Percentiles rank a stretch among this genome's conserved stretches.
Conservation (phyloP, 805 yeast species). For the Kodamaea hsintzibuensis region DNA sequence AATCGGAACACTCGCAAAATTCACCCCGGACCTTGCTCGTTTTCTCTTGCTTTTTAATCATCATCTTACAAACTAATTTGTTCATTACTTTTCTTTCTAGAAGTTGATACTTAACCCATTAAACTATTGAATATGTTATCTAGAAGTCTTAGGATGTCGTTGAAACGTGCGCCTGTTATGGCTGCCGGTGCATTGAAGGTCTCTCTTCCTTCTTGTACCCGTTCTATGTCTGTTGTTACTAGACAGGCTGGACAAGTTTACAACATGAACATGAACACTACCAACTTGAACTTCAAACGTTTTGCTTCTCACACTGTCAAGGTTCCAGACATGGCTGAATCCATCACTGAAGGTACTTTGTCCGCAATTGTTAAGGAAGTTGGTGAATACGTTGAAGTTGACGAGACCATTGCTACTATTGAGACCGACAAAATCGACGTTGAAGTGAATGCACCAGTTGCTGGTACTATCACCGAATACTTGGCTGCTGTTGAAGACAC, state of each 20-base stretch:
- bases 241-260: slow-evolving; percentile 1
- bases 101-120: slow-evolving; percentile 1
- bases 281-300: slow-evolving; percentile 32
- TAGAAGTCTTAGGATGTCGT: slow-evolving; percentile 30
- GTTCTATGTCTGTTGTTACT: background rate
- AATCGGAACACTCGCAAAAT: background rate
- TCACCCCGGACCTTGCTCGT: slow-evolving; percentile 1
- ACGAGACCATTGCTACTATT: slow-evolving; percentile 92
- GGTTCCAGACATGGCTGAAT: slow-evolving; percentile 99
- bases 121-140: slow-evolving; percentile 28
- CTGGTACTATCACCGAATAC: slow-evolving; percentile 86
- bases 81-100: background rate
- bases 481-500: slow-evolving; percentile 86
- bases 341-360: slow-evolving; percentile 95
- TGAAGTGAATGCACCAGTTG: slow-evolving; percentile 90
- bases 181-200: slow-evolving; percentile 12
- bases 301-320: slow-evolving; percentile 57
- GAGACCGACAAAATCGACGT: slow-evolving; percentile 99
- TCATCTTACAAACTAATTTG: background rate
- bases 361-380: slow-evolving; percentile 65
- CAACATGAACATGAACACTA: slow-evolving; percentile 1
- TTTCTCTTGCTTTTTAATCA: background rate
- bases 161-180: slow-evolving; percentile 28
- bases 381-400: slow-evolving; percentile 85
- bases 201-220: background rate